phyloP scores from a whole-genome alignment of 768 basidiomycete species.

The Lentinus brumalis region DNA sequence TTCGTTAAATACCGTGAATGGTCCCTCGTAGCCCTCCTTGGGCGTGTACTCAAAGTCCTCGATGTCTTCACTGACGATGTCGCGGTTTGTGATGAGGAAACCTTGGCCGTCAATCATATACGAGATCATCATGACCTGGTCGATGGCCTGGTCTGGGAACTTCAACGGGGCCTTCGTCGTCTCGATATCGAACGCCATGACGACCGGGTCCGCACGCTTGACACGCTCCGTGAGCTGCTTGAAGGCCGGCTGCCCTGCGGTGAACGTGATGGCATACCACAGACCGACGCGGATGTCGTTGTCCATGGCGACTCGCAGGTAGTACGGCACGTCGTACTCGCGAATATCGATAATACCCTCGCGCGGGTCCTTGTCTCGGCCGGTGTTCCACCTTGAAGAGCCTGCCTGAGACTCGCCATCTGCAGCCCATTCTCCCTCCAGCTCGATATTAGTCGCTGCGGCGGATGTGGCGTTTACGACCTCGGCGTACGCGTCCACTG shows the following conservation, averaged over 20 bases:
- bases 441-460: slow-evolving; percentile 64
- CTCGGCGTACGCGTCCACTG: slow-evolving; percentile 97
- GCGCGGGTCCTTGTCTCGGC: slow-evolving; percentile 75
- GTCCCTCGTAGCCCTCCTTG: slow-evolving; percentile 96
- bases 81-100: slow-evolving; percentile 95
- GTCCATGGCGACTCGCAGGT: slow-evolving; percentile 98
- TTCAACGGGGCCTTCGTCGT: slow-evolving; percentile 99
- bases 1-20: slow-evolving; percentile 95
- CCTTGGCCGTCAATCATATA: slow-evolving; percentile 99
- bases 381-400: slow-evolving; percentile 29
- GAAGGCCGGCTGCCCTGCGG: slow-evolving; percentile 77
- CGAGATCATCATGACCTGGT: slow-evolving; percentile 99
- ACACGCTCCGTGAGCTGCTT: slow-evolving; percentile 77
- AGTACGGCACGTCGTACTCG: slow-evolving; percentile 97
- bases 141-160: slow-evolving; percentile 93
- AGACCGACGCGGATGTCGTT: slow-evolving; percentile 95
- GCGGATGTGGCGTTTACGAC: slow-evolving; percentile 80
- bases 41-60: slow-evolving; percentile 99
- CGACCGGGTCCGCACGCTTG: slow-evolving; percentile 97
- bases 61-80: slow-evolving; percentile 96
- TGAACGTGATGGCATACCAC: slow-evolving; percentile 93
- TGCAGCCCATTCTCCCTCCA: slow-evolving; percentile 66
- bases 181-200: slow-evolving; percentile 99
- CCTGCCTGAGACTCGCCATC: slow-evolving; percentile 41
- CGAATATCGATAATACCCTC: slow-evolving; percentile 93